A percentile compares a stretch with the other conserved stretches of the same genome.
Evolutionary conservation across 2,329 filamentous ascomycete species (phyloP).

Genomic region (Pseudogymnoascus sp.): DNA sequence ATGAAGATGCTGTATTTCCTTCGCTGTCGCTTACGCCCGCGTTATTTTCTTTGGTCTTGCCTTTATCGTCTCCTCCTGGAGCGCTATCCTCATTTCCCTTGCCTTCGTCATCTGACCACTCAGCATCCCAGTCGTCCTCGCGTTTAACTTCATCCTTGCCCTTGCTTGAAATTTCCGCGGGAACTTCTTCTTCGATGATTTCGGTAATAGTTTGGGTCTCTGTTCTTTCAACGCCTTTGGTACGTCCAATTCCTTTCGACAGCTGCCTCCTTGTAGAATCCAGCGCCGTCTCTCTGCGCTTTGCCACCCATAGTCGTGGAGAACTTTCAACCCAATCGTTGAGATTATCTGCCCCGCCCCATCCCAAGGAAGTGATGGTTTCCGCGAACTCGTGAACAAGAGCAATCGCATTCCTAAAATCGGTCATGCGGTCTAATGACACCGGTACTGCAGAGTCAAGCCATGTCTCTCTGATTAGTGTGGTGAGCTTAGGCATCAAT

Average conservation of each 20-base stretch:
- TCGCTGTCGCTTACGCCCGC: conserved; percentile 13
- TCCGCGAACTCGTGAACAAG: conserved; percentile 56
- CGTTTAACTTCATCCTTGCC: conserved; percentile 31
- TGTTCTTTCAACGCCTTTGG: conserved; percentile 68
- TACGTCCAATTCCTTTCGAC: conserved; percentile 54
- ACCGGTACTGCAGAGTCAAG: conserved; percentile 69
- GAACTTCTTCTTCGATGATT: conserved; percentile 56
- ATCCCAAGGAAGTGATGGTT: conserved; percentile 52
- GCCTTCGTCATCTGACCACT: conserved; percentile 66
- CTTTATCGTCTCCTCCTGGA: not conserved
- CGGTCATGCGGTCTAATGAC: conserved; percentile 59
- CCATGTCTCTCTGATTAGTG: conserved; percentile 64
- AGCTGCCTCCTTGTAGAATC: conserved; percentile 65
- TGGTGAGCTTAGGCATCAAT: conserved; percentile 62
- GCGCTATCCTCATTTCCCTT: conserved; percentile 22
- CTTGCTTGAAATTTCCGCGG: conserved; percentile 38
- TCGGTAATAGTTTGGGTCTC: conserved; percentile 73
- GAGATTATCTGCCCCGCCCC: conserved; percentile 55
- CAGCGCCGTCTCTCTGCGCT: conserved; percentile 71
- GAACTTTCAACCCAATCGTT: conserved; percentile 74
- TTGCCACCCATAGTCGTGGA: conserved; percentile 76
- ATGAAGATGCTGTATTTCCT: conserved; percentile 31
- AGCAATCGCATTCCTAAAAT: conserved; percentile 64
- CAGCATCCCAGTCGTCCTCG: conserved; percentile 62
- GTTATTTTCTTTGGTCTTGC: not conserved